Evolutionary conservation across 106 monocot species (phyloP).

Genomic region (Platanthera guangdongensis): DNA sequence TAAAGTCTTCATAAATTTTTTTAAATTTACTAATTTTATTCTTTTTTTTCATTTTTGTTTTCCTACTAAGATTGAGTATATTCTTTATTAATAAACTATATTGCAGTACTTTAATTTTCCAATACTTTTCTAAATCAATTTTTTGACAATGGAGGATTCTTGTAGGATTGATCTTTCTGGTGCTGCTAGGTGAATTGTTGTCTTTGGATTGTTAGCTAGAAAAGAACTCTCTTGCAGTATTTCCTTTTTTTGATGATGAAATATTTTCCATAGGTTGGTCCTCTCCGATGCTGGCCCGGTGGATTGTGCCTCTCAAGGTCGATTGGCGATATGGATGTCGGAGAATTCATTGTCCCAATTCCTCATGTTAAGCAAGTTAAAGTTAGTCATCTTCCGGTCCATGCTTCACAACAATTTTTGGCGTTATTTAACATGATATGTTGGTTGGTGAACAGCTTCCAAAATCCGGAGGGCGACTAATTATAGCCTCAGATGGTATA

Average conservation of each 20-base stretch:
- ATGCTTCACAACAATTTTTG: neutral
- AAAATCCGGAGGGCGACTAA: conserved; percentile 69
- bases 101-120: too few species aligned
- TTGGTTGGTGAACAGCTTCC: conserved; percentile 52
- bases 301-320: conserved; percentile 96
- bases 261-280: conserved; percentile 55
- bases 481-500: conserved; percentile 97
- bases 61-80: too few species aligned
- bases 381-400: conserved; percentile 25
- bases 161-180: too few species aligned
- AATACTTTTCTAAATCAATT: too few species aligned
- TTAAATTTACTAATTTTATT: too few species aligned
- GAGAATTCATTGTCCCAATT: conserved; percentile 93
- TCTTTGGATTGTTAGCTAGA: neutral
- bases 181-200: too few species aligned
- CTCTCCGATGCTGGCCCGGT: conserved; percentile 96
- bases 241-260: neutral
- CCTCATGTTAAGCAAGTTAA: conserved; percentile 99
- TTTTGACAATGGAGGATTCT: too few species aligned
- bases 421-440: conserved; percentile 2
- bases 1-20: too few species aligned
- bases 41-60: too few species aligned
- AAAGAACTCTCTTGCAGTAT: neutral
- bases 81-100: too few species aligned
- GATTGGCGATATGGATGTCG: conserved; percentile 93